Percentiles rank a stretch among this genome's conserved stretches.
Conservation (phyloP, 2,329 filamentous ascomycete species). For the Rachicladosporium sp. region DNA sequence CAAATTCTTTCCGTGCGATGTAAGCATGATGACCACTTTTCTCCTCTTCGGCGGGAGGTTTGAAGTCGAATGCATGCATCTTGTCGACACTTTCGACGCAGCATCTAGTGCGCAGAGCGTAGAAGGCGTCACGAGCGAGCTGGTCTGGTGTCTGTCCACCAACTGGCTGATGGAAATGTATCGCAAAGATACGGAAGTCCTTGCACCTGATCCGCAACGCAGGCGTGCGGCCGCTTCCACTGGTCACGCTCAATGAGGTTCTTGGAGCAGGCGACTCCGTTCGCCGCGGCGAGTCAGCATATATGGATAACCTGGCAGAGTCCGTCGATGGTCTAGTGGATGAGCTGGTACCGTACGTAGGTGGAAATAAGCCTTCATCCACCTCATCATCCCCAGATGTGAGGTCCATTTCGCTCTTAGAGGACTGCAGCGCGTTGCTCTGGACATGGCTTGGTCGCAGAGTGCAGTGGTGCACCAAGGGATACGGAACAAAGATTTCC, state of each 20-base stretch:
- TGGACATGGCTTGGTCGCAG: slow-evolving; percentile 46
- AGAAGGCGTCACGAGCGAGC: slow-evolving; percentile 70
- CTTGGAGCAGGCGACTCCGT: slow-evolving; percentile 10
- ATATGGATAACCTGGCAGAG: slow-evolving; percentile 12
- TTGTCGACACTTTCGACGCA: slow-evolving; percentile 73
- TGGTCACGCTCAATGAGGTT: slow-evolving; percentile 31
- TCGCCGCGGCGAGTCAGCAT: slow-evolving; percentile 13
- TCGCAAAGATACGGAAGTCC: slow-evolving; percentile 87
- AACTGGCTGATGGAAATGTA: slow-evolving; percentile 65
- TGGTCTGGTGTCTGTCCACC: slow-evolving; percentile 14
- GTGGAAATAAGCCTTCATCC: slow-evolving; percentile 13
- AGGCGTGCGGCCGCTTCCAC: slow-evolving; percentile 48
- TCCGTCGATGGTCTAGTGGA: slow-evolving; percentile 17
- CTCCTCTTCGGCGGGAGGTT: slow-evolving; percentile 53
- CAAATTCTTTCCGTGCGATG: slow-evolving; percentile 73
- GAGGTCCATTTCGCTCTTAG: not conserved
- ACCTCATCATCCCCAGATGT: slow-evolving; percentile 9
- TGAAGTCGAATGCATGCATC: slow-evolving; percentile 81
- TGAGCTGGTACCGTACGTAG: slow-evolving; percentile 17
- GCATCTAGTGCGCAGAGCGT: slow-evolving; percentile 70
- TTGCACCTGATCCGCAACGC: slow-evolving; percentile 80
- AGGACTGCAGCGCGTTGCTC: slow-evolving; percentile 1
- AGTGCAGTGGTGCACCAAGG: slow-evolving; percentile 72
- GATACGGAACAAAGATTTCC: slow-evolving; percentile 89
- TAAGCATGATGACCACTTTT: slow-evolving; percentile 72